Conservation (phyloP, 1,284 basidiomycete genomes). For the Erythrobasidium hasegawianum region DNA sequence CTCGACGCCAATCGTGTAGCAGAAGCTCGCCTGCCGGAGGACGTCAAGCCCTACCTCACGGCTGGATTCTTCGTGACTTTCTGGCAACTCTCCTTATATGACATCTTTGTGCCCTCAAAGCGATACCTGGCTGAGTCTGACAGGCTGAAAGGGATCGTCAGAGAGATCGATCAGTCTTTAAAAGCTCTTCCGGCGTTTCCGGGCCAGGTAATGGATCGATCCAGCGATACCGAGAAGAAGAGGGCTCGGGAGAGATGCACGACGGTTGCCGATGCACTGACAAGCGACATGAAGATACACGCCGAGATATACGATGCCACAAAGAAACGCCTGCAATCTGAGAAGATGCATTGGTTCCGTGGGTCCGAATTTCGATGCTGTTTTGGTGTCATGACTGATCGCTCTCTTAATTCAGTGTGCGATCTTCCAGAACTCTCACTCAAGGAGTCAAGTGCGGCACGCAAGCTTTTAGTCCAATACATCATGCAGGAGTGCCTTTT, state of each 20-base stretch:
- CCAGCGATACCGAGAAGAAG: conserved; percentile 36
- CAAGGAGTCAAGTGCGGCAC: conserved; percentile 45
- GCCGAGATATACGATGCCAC: conserved; percentile 55
- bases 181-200: conserved; percentile 40
- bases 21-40: conserved; percentile 62
- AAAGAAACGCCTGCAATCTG: conserved; percentile 64
- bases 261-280: conserved; percentile 46
- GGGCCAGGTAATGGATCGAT: conserved; percentile 36
- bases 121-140: conserved; percentile 51
- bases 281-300: conserved; percentile 52
- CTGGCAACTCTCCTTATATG: conserved; percentile 88
- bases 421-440: conserved; percentile 4
- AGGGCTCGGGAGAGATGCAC: conserved; percentile 32
- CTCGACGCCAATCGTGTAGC: conserved; percentile 56
- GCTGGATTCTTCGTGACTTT: conserved; percentile 79
- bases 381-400: neutral
- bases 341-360: conserved; percentile 83
- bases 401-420: neutral
- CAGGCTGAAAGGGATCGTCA: conserved; percentile 48
- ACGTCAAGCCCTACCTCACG: conserved; percentile 61
- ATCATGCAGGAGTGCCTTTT: conserved; percentile 88
- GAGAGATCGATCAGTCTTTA: conserved; percentile 44
- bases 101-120: conserved; percentile 63
- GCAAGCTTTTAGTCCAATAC: conserved; percentile 57
- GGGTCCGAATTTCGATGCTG: neutral